A percentile compares a stretch with the other conserved stretches of the same genome.
These are phyloP conservation scores for Crepidotus variabilis DNA, from an alignment of 768 basidiomycete genomes.

Conservation along the genomic window DNA sequence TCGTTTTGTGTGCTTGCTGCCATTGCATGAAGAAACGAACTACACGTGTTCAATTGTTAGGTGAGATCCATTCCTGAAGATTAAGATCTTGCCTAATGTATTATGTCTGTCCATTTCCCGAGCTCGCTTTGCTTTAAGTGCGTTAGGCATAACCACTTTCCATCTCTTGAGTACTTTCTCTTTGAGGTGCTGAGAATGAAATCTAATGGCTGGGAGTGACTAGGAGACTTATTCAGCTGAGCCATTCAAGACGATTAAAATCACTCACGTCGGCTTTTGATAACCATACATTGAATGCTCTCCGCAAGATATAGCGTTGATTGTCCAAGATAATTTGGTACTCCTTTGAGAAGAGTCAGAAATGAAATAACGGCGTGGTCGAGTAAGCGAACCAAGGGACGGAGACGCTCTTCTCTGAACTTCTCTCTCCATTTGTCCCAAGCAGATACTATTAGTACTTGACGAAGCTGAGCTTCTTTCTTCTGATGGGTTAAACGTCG, in stretches of 20 bases:
- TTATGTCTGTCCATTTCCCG: conserved; percentile 52
- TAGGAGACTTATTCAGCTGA: conserved; percentile 20
- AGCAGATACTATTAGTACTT: conserved; percentile 43
- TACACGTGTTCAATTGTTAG: conserved; percentile 20
- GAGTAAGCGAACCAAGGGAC: conserved; percentile 50
- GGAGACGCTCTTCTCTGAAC: conserved; percentile 60
- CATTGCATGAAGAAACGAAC: conserved; percentile 59
- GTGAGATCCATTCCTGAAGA: not conserved
- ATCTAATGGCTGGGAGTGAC: conserved; percentile 78
- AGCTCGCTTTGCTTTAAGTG: conserved; percentile 60
- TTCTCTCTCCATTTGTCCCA: conserved; percentile 84
- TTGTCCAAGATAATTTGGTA: conserved; percentile 53
- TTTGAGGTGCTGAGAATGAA: conserved; percentile 62
- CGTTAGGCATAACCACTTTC: conserved; percentile 69
- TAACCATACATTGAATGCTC: conserved; percentile 73
- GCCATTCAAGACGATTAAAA: conserved; percentile 1
- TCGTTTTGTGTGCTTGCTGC: conserved; percentile 64
- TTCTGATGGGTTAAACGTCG: conserved; percentile 55
- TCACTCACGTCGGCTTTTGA: conserved; percentile 62
- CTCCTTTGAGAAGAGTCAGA: conserved; percentile 38
- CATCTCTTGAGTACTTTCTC: conserved; percentile 60
- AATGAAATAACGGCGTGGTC: not conserved
- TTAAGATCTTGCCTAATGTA: conserved; percentile 49
- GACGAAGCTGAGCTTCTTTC: conserved; percentile 60
- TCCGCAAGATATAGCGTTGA: conserved; percentile 57